These are phyloP conservation scores for Exophiala oligosperma DNA, from an alignment of 2,329 filamentous ascomycete species.

Conservation along the genomic window DNA sequence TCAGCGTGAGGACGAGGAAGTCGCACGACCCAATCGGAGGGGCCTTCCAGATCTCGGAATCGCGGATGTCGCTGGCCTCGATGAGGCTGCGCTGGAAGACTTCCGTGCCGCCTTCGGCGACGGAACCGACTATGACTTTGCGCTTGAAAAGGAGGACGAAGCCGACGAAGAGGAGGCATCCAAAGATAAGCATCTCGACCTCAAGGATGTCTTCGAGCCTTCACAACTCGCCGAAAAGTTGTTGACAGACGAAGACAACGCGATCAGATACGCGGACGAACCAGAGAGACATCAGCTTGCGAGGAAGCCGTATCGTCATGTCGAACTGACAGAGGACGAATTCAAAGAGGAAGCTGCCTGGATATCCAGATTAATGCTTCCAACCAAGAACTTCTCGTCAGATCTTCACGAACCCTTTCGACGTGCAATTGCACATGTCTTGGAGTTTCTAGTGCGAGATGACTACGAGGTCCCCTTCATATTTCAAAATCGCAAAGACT, in stretches of 20 bases:
- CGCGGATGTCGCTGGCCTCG: conserved; percentile 79
- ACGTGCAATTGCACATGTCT: conserved; percentile 83
- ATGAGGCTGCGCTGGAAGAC: conserved; percentile 90
- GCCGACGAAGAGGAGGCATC: conserved; percentile 74
- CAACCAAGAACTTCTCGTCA: conserved; percentile 73
- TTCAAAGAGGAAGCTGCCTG: conserved; percentile 87
- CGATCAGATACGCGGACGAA: conserved; percentile 83
- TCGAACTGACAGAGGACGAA: conserved; percentile 78
- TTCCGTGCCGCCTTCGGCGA: conserved; percentile 96
- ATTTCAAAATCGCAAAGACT: conserved; percentile 97
- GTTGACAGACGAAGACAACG: conserved; percentile 91
- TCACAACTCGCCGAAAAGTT: conserved; percentile 92
- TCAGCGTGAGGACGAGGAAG: conserved; percentile 81
- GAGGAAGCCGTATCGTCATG: conserved; percentile 80
- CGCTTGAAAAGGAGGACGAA: conserved; percentile 82
- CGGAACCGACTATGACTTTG: conserved; percentile 94
- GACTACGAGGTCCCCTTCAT: conserved; percentile 97
- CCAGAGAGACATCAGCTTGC: conserved; percentile 94
- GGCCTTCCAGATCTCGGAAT: conserved; percentile 66
- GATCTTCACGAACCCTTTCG: conserved; percentile 81
- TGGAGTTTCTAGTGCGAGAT: conserved; percentile 93
- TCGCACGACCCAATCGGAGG: conserved; percentile 70
- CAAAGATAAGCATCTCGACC: conserved; percentile 80
- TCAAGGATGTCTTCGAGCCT: conserved; percentile 98
- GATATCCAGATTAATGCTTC: conserved; percentile 88